Evolutionary conservation across 1,284 basidiomycete genomes (phyloP), one percentile per base, ranked within the genome.

Genomic region (Apiotrichum gracile): DNA sequence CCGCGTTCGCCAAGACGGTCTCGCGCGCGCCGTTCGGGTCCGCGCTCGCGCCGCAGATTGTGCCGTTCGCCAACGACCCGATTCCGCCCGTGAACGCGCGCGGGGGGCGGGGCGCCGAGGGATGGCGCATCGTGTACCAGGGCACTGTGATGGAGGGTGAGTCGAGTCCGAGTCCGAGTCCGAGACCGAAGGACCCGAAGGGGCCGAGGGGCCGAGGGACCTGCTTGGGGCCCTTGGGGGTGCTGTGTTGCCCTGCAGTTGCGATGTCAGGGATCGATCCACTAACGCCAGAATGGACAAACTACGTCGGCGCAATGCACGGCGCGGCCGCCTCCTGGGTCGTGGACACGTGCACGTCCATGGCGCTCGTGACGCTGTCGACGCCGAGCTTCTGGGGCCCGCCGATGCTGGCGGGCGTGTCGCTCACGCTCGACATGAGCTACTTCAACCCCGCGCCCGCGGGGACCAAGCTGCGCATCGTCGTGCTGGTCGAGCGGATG

Each of bases 381-480:
- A 67, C 68, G 10, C 61, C 64, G 3, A 62, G 49, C 13, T 73
- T 70, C 55, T 73, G 70, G 70, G 68, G 65, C 26, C 55, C 57
- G 34, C 70, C 69, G 2, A 66, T 69, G 62, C 40, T 62, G 7
- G 52, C 53, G 2, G 70, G 70, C n/a, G 68, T 71, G 4, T 61
- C 61, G 17, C 43, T 69, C 16, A 53, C 59, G 17, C 55, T 73
- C 33, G 62, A 71, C 49, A 60, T 65, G 41, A 57, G 63, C 27
- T 71, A 67, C 49, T 57, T 62, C 42, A 61, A 68, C 48, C 58
- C 69, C 1, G 52, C 49, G 8, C 55, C 49, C 9, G 25, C 47
- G 52, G 58, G 58, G 4, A 55, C 48, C n/a, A 52, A 51, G 27
- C 33, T 60, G 4, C 49, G 55, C 25, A 53, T 60, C 25, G 33